Conservation (phyloP, 371 early-diverging fungal species). For the Syncephalastrum sp. region DNA sequence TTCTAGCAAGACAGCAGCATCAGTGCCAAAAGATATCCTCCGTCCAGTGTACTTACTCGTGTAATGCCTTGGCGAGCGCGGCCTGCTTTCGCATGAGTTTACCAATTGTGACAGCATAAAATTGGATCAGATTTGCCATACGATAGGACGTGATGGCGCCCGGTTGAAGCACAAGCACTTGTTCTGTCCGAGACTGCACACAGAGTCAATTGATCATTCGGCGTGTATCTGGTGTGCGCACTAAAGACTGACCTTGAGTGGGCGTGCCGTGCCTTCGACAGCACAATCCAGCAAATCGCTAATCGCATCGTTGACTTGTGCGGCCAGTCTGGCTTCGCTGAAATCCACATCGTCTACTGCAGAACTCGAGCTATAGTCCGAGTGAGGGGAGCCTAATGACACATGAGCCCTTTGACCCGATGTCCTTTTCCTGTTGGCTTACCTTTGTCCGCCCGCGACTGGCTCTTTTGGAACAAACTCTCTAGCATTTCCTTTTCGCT, state of each 20-base stretch:
- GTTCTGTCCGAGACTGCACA: slow-evolving; percentile 69
- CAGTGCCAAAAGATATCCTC: too few species aligned
- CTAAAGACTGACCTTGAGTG: slow-evolving; percentile 57
- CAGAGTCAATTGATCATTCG: not conserved
- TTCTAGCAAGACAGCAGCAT: slow-evolving; percentile 25
- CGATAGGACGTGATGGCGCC: slow-evolving; percentile 70
- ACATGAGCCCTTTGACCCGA: not conserved
- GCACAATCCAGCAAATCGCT: slow-evolving; percentile 63
- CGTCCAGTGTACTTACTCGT: slow-evolving; percentile 47
- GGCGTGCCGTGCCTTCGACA: slow-evolving; percentile 74
- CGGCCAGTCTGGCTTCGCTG: not conserved
- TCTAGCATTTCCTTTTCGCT: slow-evolving; percentile 88
- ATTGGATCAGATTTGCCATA: slow-evolving; percentile 74
- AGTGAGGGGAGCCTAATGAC: too few species aligned
- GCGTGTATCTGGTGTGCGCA: not conserved
- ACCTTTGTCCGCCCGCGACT: slow-evolving; percentile 2
- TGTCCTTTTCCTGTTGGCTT: not conserved
- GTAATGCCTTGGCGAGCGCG: slow-evolving; percentile 51
- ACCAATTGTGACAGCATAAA: slow-evolving; percentile 69
- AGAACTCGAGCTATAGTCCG: too few species aligned
- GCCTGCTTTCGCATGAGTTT: slow-evolving; percentile 61
- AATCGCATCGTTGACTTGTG: slow-evolving; percentile 31
- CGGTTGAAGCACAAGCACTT: slow-evolving; percentile 70
- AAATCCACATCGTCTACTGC: too few species aligned
- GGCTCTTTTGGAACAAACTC: slow-evolving; percentile 51